These are phyloP conservation scores for Zygosaccharomyces sapae DNA, from an alignment of 1,139 yeast genomes.

Conservation along the genomic window DNA sequence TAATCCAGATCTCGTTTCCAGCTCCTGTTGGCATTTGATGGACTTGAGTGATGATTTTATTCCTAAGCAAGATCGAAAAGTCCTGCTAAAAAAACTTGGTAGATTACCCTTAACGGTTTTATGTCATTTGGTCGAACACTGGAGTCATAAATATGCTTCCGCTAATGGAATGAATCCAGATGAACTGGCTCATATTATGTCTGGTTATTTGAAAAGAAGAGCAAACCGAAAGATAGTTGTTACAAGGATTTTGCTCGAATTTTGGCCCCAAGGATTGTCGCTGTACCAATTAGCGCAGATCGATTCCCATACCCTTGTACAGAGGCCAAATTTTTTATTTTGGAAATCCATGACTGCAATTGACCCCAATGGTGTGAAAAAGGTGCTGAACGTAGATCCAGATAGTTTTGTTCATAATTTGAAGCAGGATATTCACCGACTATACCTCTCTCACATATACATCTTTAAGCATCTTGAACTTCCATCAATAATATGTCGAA, in stretches of 20 bases:
- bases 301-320: conserved; percentile 61
- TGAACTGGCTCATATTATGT: conserved; percentile 7
- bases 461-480: conserved; percentile 64
- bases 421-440: conserved; percentile 45
- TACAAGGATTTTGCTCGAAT: conserved; percentile 45
- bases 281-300: conserved; percentile 67
- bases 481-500: conserved; percentile 57
- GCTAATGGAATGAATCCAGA: conserved; percentile 7
- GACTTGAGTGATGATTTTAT: conserved; percentile 13
- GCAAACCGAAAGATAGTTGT: conserved; percentile 18
- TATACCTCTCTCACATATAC: conserved; percentile 57
- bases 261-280: conserved; percentile 63
- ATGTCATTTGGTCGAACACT: conserved; percentile 21
- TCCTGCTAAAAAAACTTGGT: conserved; percentile 17
- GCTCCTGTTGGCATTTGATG: conserved; percentile 6
- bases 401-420: conserved; percentile 46
- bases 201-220: conserved; percentile 10
- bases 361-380: conserved; percentile 41
- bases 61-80: conserved; percentile 15
- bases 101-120: conserved; percentile 19
- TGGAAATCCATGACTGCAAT: conserved; percentile 61
- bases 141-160: conserved; percentile 21
- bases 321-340: conserved; percentile 46
- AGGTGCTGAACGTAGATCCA: conserved; percentile 40
- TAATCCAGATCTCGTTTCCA: too few species aligned